Evolutionary conservation across 768 basidiomycete species (phyloP).

Genomic region (Rubroboletus satanas): DNA sequence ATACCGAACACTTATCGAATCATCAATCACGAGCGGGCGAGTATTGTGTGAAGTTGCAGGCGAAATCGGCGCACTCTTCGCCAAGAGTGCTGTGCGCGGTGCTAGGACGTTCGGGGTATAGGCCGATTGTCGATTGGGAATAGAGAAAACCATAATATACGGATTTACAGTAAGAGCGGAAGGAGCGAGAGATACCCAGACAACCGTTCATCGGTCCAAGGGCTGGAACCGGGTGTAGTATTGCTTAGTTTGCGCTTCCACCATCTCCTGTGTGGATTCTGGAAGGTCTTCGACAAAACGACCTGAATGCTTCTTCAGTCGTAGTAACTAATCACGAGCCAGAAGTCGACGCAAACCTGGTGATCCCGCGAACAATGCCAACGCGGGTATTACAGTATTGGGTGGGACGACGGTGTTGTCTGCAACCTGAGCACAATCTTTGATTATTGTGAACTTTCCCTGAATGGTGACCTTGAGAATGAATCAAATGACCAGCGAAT

Average conservation of each 20-base stretch:
- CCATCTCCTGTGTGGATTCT: conserved; percentile 90
- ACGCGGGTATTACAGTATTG: conserved; percentile 87
- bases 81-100: background rate
- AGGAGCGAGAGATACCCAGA: background rate
- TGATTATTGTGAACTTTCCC: conserved; percentile 97
- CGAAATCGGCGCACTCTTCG: background rate
- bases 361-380: conserved; percentile 82
- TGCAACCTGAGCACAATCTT: conserved; percentile 87
- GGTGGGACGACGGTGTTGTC: conserved; percentile 89
- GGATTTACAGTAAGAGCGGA: conserved; percentile 1
- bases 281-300: conserved; percentile 81
- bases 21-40: background rate
- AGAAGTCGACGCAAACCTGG: conserved; percentile 56
- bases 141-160: conserved; percentile 1
- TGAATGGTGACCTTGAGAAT: conserved; percentile 28
- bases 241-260: conserved; percentile 81
- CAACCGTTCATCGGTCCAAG: conserved; percentile 34
- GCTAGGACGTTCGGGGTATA: background rate
- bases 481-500: conserved; percentile 1
- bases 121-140: background rate
- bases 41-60: background rate
- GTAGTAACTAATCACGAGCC: background rate
- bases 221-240: conserved; percentile 84
- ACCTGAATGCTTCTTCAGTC: conserved; percentile 43
- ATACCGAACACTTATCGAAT: background rate